A percentile compares a stretch with the other conserved stretches of the same genome.
Conservation (phyloP, 169 alveolate genomes). For the Cryptosporidium sp. region DNA sequence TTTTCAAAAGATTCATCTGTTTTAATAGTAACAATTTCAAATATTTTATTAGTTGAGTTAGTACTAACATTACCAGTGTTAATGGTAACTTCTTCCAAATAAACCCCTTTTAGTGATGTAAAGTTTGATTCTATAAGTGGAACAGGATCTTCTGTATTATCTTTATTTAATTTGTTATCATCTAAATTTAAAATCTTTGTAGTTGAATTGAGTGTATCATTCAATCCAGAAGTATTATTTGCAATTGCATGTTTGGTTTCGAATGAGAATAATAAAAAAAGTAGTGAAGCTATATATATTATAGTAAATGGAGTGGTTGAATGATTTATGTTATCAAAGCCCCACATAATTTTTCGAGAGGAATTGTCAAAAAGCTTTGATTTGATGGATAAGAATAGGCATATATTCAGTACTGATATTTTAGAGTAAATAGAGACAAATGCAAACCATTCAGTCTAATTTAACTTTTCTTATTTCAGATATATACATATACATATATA, state of each 20-base stretch:
- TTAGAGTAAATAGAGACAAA: background rate
- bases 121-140: background rate
- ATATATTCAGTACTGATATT: background rate
- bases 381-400: background rate
- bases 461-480: too few relatives aligned
- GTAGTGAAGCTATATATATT: background rate
- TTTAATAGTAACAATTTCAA: constrained; percentile 4
- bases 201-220: background rate
- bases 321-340: background rate
- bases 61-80: background rate
- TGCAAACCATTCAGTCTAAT: background rate
- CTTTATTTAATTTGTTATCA: background rate
- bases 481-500: too few relatives aligned
- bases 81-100: background rate
- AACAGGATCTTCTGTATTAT: background rate
- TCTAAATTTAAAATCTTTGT: background rate
- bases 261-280: background rate
- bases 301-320: background rate
- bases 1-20: constrained; percentile 47
- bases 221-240: background rate
- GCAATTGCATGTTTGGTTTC: background rate
- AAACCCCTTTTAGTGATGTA: background rate
- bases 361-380: background rate
- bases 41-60: background rate
- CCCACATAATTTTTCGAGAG: background rate